Percentiles rank a stretch among this genome's conserved stretches.
Conservation (phyloP, 2,329 filamentous ascomycete genomes). For the Hymenoscyphus salicellus region DNA sequence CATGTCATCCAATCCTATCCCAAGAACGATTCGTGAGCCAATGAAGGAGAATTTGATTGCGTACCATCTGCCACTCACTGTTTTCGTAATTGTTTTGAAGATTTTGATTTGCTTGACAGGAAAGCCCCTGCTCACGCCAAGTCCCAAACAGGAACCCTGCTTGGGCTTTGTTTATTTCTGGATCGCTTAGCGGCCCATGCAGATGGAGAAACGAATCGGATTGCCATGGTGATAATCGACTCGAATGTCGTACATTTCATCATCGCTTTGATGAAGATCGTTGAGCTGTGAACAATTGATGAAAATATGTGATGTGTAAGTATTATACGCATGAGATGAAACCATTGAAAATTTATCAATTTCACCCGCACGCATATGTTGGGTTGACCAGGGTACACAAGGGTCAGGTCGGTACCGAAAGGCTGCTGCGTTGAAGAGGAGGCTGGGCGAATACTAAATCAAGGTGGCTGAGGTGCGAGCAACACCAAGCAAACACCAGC, state of each 20-base stretch:
- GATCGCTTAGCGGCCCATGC: background rate
- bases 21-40: background rate
- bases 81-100: background rate
- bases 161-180: background rate
- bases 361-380: background rate
- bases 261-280: background rate
- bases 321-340: background rate
- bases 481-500: background rate
- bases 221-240: background rate
- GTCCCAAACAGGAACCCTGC: background rate
- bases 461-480: background rate
- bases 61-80: background rate
- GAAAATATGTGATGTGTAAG: background rate
- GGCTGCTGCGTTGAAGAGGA: background rate
- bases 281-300: background rate
- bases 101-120: background rate
- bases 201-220: background rate
- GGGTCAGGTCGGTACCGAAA: background rate
- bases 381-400: background rate
- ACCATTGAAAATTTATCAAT: background rate
- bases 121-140: background rate
- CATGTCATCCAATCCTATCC: background rate
- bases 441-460: constrained; percentile 2
- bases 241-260: background rate
- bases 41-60: background rate